Evolutionary conservation across 257 asterid genomes (phyloP).

Genomic region (Solanum pennellii): DNA sequence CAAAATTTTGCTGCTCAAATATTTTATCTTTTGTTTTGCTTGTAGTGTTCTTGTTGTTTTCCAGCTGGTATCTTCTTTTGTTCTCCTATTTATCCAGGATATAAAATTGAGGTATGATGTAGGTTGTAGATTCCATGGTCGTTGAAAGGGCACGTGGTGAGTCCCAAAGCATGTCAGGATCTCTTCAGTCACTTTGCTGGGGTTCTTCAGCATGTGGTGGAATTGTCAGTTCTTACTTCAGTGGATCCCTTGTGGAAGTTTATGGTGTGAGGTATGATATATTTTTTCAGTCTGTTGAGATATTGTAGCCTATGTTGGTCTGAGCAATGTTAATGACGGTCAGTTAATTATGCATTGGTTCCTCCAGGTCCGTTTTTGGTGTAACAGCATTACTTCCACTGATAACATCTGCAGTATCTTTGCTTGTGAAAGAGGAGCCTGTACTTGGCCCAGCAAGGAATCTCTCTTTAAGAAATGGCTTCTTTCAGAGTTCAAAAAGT

Average conservation of each 20-base stretch:
- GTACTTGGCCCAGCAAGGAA: constrained; percentile 29
- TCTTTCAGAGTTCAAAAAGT: constrained; percentile 39
- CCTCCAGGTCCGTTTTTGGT: constrained; percentile 88
- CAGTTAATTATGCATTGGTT: background rate
- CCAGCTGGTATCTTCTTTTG: background rate
- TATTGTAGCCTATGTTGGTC: background rate
- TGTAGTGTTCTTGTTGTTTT: background rate
- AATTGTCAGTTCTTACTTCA: constrained; percentile 85
- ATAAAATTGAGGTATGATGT: constrained; percentile 14
- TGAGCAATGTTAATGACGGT: background rate
- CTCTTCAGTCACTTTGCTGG: constrained; percentile 98
- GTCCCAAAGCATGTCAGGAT: constrained; percentile 95
- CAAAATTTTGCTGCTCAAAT: background rate
- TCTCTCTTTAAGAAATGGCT: constrained; percentile 24
- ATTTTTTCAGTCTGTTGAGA: background rate
- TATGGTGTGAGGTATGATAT: constrained; percentile 85
- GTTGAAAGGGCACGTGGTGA: constrained; percentile 99
- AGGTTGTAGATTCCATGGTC: constrained; percentile 99
- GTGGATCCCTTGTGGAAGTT: constrained; percentile 90
- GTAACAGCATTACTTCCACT: constrained; percentile 87
- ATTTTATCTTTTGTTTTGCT: background rate
- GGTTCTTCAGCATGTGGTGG: constrained; percentile 98
- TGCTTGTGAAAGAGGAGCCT: constrained; percentile 81
- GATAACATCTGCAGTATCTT: constrained; percentile 90
- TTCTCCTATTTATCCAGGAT: background rate